Conservation (phyloP, 2,329 filamentous ascomycete genomes). For the Paracoccidioides lutzii region DNA sequence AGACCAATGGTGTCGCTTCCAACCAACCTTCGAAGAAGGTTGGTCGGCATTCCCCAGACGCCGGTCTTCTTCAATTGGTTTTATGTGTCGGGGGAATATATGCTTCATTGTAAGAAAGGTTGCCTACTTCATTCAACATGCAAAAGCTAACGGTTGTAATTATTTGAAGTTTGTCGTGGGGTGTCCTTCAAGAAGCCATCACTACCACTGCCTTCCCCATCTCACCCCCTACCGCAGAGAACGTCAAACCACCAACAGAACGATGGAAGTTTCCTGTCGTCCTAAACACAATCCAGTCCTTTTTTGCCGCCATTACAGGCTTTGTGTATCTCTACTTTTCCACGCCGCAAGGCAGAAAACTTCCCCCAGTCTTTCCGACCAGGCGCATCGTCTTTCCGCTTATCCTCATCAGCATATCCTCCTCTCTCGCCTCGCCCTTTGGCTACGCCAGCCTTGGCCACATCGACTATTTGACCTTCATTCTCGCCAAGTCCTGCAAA, state of each 20-base stretch:
- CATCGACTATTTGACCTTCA: constrained; percentile 96
- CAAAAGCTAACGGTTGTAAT: constrained; percentile 8
- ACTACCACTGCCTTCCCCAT: constrained; percentile 80
- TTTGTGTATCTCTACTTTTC: constrained; percentile 61
- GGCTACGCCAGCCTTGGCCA: constrained; percentile 86
- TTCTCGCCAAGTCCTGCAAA: constrained; percentile 96
- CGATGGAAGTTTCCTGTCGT: constrained; percentile 90
- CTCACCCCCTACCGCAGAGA: constrained; percentile 33
- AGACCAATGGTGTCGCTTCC: constrained; percentile 21
- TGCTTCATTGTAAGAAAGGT: constrained; percentile 65
- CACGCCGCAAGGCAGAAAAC: constrained; percentile 42
- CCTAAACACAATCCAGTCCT: constrained; percentile 88
- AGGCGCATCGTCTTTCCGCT: constrained; percentile 62
- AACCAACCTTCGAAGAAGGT: constrained; percentile 15
- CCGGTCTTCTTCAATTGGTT: constrained; percentile 61
- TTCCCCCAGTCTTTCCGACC: constrained; percentile 57
- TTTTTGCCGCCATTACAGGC: constrained; percentile 73
- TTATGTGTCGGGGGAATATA: constrained; percentile 93
- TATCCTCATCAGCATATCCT: constrained; percentile 72
- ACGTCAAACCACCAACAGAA: constrained; percentile 37
- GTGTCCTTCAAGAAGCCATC: constrained; percentile 89
- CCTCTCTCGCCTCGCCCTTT: constrained; percentile 83
- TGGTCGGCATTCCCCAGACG: constrained; percentile 21
- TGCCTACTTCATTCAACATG: not conserved
- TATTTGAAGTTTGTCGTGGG: constrained; percentile 68